Evolutionary conservation across 257 asterid genomes (phyloP), one percentile per base, ranked within the genome.

Genomic region (Rhazya stricta): DNA sequence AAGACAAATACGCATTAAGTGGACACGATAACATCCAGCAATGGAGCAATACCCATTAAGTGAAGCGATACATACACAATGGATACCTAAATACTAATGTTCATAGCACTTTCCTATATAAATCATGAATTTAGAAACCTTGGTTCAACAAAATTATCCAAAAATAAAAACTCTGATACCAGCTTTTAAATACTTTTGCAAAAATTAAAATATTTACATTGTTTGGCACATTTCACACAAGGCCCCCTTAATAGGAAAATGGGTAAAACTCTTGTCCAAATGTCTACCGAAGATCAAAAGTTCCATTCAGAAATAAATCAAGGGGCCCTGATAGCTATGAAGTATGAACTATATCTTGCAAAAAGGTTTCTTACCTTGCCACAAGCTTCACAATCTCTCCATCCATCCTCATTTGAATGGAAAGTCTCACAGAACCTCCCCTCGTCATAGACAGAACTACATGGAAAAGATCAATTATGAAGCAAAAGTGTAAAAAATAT

Each of bases 311-410:
- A 65, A 65, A 71, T 42, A 39, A 16, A 25, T 43, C 23, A 50
- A 60, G 46, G 5, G 3, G 2, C 23, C 37, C 54, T 5, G 30
- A 57, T 37, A 63, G 27, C 50, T 54, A 48, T 63, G 27, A n/a
- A n/a, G n/a, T n/a, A n/a, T n/a, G n/a, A 30, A 15, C 23, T 37
- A 30, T 37, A 66, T 36, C 51, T 36, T 69, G 61, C 68, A 81
- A 65, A 68, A 67, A 63, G n/a, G 69, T 32, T 77, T 73, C 85
- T 80, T 69, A 90, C 93, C 91, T 87, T 90, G 73, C 91, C 91
- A 80, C 97, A 91, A 74, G 91, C n/a, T 79, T 88, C 91, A n/a
- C 97, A 91, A 71, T 91, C 88, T 77, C 97, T 91, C 97, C 97
- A 90, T 67, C 97, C 97, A 81, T 87, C n/a, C n/a, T n/a, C 93